phyloP scores from a whole-genome alignment of 495 filamentous ascomycete species.

The Chlorociboria aeruginascens region DNA sequence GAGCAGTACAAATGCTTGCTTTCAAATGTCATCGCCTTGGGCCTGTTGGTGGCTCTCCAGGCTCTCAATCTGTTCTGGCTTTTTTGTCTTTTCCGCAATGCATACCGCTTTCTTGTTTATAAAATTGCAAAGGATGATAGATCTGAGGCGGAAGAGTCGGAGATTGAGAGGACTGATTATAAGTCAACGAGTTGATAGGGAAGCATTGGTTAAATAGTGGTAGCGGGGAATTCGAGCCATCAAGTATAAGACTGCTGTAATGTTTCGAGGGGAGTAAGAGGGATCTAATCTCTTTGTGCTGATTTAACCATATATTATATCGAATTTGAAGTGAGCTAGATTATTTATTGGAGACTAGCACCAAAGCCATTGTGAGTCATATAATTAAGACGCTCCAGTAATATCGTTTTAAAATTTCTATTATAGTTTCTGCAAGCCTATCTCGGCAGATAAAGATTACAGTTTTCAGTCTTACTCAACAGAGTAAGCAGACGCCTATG shows the following conservation, averaged over 20 bases:
- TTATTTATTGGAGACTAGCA: no score
- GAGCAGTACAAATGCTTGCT: constrained; percentile 72
- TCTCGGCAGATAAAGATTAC: no score
- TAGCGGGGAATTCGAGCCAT: not conserved
- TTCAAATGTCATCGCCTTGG: constrained; percentile 57
- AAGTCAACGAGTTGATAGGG: not conserved
- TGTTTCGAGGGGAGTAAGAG: not conserved
- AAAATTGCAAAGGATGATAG: constrained; percentile 36
- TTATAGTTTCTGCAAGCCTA: no score
- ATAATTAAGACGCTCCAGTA: no score
- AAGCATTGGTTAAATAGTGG: not conserved
- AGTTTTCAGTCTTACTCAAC: no score
- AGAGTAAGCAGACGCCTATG: no score
- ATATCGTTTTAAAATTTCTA: no score
- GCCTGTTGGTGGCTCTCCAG: constrained; percentile 58
- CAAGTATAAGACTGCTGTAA: not conserved
- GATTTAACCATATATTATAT: no score
- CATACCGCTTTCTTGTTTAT: constrained; percentile 37
- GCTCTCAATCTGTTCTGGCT: constrained; percentile 78
- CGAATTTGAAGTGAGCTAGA: no score
- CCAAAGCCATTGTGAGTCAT: no score
- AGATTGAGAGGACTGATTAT: constrained; percentile 17
- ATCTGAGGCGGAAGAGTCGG: constrained; percentile 33
- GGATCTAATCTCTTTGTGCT: no score
- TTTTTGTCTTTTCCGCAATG: constrained; percentile 63